Conservation (phyloP, 2,329 filamentous ascomycete species). For the Sporothrix protearum region DNA sequence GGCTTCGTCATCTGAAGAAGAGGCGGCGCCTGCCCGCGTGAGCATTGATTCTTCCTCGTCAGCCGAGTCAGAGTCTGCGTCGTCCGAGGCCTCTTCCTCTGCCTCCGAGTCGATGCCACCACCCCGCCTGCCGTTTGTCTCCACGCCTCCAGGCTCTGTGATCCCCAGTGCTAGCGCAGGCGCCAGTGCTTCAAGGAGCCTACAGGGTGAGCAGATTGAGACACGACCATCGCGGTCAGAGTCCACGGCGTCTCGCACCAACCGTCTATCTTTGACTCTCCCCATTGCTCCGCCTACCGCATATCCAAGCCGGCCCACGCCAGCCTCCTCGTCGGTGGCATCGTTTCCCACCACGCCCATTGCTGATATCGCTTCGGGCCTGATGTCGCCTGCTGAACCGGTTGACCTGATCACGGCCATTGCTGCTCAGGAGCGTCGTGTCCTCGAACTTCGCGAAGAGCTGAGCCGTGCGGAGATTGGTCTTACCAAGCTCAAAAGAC, state of each 20-base stretch:
- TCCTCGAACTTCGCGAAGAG: conserved; percentile 88
- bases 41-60: conserved; percentile 7
- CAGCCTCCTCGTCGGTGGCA: conserved; percentile 41
- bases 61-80: conserved; percentile 29
- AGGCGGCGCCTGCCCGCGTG: not conserved
- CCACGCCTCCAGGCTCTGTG: conserved; percentile 21
- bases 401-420: conserved; percentile 80
- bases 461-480: conserved; percentile 77
- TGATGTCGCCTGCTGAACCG: conserved; percentile 51
- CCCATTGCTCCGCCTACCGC: conserved; percentile 57
- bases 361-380: conserved; percentile 40
- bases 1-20: conserved; percentile 10
- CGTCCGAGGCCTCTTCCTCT: conserved; percentile 28
- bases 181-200: not conserved
- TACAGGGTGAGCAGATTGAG: conserved; percentile 39
- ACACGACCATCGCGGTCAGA: conserved; percentile 50
- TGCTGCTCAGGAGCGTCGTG: conserved; percentile 84
- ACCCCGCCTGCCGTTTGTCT: conserved; percentile 36
- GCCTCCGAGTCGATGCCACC: conserved; percentile 39
- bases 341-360: conserved; percentile 52
- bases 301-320: conserved; percentile 51
- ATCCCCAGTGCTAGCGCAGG: conserved; percentile 19
- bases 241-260: conserved; percentile 53
- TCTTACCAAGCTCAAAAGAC: conserved; percentile 71
- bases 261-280: conserved; percentile 58